phyloP scores from a whole-genome alignment of 2,329 filamentous ascomycete genomes.

The Fusarium sp. region DNA sequence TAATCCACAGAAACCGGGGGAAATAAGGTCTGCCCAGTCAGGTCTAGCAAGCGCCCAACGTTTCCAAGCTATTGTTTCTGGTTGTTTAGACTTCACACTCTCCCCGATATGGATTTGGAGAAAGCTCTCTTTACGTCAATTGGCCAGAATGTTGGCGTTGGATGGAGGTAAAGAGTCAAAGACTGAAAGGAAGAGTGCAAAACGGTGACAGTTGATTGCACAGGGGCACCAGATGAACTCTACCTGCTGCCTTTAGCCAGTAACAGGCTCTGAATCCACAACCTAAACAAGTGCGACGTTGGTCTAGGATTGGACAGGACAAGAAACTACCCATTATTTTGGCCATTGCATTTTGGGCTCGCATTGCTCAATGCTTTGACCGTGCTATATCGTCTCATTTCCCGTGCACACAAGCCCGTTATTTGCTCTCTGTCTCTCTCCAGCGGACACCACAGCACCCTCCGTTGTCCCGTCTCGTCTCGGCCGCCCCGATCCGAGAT shows the following conservation, averaged over 20 bases:
- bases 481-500: constrained; percentile 28
- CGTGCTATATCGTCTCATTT: constrained; percentile 36
- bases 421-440: constrained; percentile 6
- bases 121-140: constrained; percentile 13
- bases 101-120: constrained; percentile 1
- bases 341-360: not conserved
- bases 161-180: not conserved
- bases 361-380: not conserved
- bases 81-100: constrained; percentile 21
- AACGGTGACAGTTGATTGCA: constrained; percentile 30
- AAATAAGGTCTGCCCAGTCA: constrained; percentile 12
- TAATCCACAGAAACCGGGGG: not conserved
- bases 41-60: constrained; percentile 16
- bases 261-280: not conserved
- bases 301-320: constrained; percentile 11
- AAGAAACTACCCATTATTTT: constrained; percentile 28
- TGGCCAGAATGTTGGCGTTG: constrained; percentile 6
- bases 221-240: constrained; percentile 14
- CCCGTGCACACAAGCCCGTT: constrained; percentile 24
- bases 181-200: not conserved
- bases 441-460: constrained; percentile 2
- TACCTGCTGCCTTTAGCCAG: too few species aligned
- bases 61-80: constrained; percentile 35
- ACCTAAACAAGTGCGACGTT: constrained; percentile 30
- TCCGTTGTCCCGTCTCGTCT: constrained; percentile 28